Percentiles rank a stretch among this genome's conserved stretches.
phyloP scores from a whole-genome alignment of 2,329 filamentous ascomycete genomes.

The Clonostachys rosea region DNA sequence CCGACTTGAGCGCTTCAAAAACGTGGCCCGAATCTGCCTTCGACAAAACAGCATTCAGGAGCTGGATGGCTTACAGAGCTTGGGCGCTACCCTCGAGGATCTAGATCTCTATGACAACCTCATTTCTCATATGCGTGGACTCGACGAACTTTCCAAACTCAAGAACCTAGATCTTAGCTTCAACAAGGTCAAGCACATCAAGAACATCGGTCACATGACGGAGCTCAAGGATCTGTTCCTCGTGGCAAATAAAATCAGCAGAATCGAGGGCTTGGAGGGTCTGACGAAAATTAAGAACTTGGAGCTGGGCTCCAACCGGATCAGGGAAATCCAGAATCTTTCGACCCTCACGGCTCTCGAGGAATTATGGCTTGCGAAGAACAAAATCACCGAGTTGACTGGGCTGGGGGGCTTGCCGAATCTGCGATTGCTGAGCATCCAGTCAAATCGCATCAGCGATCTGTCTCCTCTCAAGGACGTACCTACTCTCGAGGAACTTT shows the following conservation, averaged over 20 bases:
- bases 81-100: slow-evolving; percentile 69
- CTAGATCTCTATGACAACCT: slow-evolving; percentile 97
- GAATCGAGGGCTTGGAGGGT: slow-evolving; percentile 78
- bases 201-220: slow-evolving; percentile 73
- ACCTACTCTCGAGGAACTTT: slow-evolving; percentile 80
- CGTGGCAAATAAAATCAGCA: slow-evolving; percentile 89
- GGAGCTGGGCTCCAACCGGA: slow-evolving; percentile 88
- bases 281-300: slow-evolving; percentile 74
- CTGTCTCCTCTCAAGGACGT: slow-evolving; percentile 73
- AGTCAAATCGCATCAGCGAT: slow-evolving; percentile 85
- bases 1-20: slow-evolving; percentile 76
- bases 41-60: slow-evolving; percentile 86
- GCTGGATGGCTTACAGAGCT: slow-evolving; percentile 66
- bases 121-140: slow-evolving; percentile 77
- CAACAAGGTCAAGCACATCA: slow-evolving; percentile 99
- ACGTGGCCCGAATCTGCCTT: slow-evolving; percentile 75
- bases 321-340: slow-evolving; percentile 83
- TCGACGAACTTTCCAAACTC: slow-evolving; percentile 73
- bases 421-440: slow-evolving; percentile 85
- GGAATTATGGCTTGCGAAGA: slow-evolving; percentile 92
- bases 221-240: slow-evolving; percentile 83
- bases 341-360: slow-evolving; percentile 74
- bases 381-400: slow-evolving; percentile 84
- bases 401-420: slow-evolving; percentile 72
- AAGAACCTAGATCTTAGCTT: slow-evolving; percentile 87